Evolutionary conservation across 2,329 filamentous ascomycete species (phyloP).

Genomic region (Colletotrichum spinosum): DNA sequence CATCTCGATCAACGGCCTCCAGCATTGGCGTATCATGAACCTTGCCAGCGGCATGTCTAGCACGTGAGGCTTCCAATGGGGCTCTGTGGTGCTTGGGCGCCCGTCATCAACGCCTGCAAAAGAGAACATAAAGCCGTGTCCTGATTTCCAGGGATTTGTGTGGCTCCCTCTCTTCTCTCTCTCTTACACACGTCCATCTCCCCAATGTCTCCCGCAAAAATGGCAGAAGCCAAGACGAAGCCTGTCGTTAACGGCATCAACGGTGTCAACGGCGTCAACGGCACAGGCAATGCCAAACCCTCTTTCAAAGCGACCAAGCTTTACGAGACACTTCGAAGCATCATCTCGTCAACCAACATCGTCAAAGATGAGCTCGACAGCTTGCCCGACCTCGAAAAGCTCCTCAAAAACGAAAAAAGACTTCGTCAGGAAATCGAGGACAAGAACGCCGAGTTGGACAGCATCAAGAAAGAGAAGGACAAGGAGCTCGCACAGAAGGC

Average conservation of each 20-base stretch:
- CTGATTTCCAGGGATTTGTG: neutral
- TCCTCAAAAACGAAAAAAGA: conserved; percentile 41
- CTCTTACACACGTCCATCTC: neutral
- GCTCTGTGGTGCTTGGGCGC: neutral
- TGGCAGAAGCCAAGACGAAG: conserved; percentile 45
- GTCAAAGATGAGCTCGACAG: conserved; percentile 43
- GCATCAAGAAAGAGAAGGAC: conserved; percentile 40
- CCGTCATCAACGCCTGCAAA: neutral
- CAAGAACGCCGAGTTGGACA: conserved; percentile 44
- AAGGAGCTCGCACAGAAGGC: conserved; percentile 54
- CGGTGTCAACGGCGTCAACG: conserved; percentile 42
- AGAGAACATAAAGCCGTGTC: neutral
- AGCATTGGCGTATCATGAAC: conserved; percentile 10
- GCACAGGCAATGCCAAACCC: conserved; percentile 38
- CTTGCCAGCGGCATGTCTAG: neutral
- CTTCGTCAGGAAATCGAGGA: conserved; percentile 47
- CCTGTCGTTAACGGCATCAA: conserved; percentile 9
- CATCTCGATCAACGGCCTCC: conserved; percentile 8
- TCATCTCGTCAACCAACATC: conserved; percentile 43
- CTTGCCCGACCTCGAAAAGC: conserved; percentile 40
- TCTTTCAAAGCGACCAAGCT: conserved; percentile 41
- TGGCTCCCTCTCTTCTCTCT: neutral
- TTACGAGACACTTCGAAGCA: conserved; percentile 36
- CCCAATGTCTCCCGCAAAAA: conserved; percentile 27
- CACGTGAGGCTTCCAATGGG: conserved; percentile 13